Conservation (phyloP, 495 filamentous ascomycete species). For the Xylaria telfairii region DNA sequence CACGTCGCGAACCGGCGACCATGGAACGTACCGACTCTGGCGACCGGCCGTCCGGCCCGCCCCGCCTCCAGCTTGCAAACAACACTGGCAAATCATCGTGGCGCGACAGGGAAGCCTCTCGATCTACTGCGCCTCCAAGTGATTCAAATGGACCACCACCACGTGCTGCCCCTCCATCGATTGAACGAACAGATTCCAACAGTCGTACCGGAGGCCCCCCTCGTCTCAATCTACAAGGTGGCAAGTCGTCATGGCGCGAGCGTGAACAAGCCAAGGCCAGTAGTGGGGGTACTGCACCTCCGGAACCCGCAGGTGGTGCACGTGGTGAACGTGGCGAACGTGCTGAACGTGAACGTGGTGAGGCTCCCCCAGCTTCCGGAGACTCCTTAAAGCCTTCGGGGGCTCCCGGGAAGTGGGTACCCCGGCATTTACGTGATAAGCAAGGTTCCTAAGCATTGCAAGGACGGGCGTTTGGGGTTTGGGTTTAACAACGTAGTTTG, state of each 20-base stretch:
- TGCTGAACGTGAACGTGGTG: constrained; percentile 14
- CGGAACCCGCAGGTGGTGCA: constrained; percentile 24
- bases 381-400: constrained; percentile 52
- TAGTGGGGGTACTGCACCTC: constrained; percentile 20
- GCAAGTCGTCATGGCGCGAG: constrained; percentile 82
- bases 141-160: constrained; percentile 24
- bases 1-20: constrained; percentile 42
- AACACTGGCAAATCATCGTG: constrained; percentile 39
- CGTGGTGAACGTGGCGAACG: no score
- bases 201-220: constrained; percentile 67
- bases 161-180: constrained; percentile 27
- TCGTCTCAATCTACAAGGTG: constrained; percentile 65
- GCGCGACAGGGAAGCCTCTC: constrained; percentile 51
- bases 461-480: constrained; percentile 40
- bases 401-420: constrained; percentile 53
- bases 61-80: constrained; percentile 33
- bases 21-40: constrained; percentile 46
- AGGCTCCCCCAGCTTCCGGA: constrained; percentile 37
- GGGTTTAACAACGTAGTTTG: constrained; percentile 38
- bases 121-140: constrained; percentile 21
- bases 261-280: constrained; percentile 71
- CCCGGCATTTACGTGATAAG: constrained; percentile 39
- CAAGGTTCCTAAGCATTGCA: constrained; percentile 38
- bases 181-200: constrained; percentile 59
- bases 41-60: constrained; percentile 43